Evolutionary conservation across 106 monocot genomes (phyloP).

Genomic region (Dendrobium huoshanense): DNA sequence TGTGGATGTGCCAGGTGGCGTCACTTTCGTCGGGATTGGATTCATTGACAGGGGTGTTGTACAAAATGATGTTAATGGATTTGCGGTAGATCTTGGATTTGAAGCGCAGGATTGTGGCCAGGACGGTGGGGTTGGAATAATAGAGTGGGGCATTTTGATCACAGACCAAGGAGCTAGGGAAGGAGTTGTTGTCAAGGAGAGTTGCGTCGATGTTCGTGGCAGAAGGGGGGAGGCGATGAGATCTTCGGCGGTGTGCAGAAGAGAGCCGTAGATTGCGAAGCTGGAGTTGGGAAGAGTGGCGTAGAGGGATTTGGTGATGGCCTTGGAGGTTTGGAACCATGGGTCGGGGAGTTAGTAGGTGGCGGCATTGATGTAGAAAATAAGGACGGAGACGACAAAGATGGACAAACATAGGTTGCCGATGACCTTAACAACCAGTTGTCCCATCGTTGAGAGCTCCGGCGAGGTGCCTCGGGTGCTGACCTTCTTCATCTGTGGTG

Average conservation of each 20-base stretch:
- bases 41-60: conserved; percentile 65
- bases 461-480: neutral
- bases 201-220: no score
- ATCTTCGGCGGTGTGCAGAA: conserved; percentile 55
- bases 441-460: conserved; percentile 15
- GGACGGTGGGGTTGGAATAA: conserved; percentile 56
- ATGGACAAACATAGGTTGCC: conserved; percentile 70
- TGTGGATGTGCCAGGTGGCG: conserved; percentile 75
- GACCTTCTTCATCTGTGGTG: neutral
- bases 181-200: no score
- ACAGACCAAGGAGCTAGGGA: conserved; percentile 8
- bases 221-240: conserved; percentile 35
- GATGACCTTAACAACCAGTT: conserved; percentile 27
- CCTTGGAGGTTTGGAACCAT: conserved; percentile 53
- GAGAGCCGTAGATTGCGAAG: conserved; percentile 66
- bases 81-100: conserved; percentile 21
- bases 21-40: conserved; percentile 50
- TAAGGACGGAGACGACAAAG: conserved; percentile 63
- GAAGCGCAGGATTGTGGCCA: conserved; percentile 56
- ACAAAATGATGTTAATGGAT: conserved; percentile 60
- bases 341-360: conserved; percentile 96
- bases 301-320: conserved; percentile 32
- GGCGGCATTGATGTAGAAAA: conserved; percentile 84
- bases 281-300: conserved; percentile 72
- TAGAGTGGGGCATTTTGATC: conserved; percentile 58